These are phyloP conservation scores for Pythium biforme DNA, from an alignment of 352 stramenopile genomes.

Conservation along the genomic window DNA sequence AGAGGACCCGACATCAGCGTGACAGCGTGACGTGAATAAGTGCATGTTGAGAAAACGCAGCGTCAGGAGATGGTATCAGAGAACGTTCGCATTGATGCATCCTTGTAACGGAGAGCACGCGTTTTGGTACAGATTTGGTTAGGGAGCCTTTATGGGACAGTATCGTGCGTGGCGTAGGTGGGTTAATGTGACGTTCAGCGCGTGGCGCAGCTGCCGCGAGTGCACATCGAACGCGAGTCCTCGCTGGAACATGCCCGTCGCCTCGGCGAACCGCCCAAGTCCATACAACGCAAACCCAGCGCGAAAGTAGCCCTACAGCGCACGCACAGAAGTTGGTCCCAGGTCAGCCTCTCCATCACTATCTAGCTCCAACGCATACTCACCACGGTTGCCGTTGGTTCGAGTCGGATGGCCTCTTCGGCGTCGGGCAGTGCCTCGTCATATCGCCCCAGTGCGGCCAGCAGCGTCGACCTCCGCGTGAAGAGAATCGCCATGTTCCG, in stretches of 20 bases:
- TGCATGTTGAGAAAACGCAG: no score
- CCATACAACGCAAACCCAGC: slow-evolving; percentile 63
- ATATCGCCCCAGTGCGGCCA: slow-evolving; percentile 50
- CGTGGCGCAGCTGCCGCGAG: slow-evolving; percentile 55
- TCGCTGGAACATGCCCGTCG: slow-evolving; percentile 57
- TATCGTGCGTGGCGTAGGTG: slow-evolving; percentile 15
- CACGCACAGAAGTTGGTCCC: neutral
- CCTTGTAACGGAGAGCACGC: no score
- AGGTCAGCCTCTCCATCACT: no score
- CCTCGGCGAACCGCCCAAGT: slow-evolving; percentile 48
- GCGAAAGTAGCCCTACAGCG: slow-evolving; percentile 61
- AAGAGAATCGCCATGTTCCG: slow-evolving; percentile 60
- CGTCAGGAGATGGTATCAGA: no score
- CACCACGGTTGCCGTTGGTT: slow-evolving; percentile 54
- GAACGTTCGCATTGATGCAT: no score
- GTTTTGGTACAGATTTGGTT: neutral
- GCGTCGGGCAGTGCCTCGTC: slow-evolving; percentile 49
- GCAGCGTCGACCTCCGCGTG: slow-evolving; percentile 56
- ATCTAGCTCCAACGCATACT: no score
- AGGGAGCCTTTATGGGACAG: neutral
- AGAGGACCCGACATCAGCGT: no score
- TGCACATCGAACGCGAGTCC: slow-evolving; percentile 62
- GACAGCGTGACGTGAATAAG: no score
- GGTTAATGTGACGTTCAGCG: slow-evolving; percentile 44
- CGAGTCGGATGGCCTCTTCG: slow-evolving; percentile 46